phyloP scores from a whole-genome alignment of 129 eudicot genomes.

The Escallonia rubra region DNA sequence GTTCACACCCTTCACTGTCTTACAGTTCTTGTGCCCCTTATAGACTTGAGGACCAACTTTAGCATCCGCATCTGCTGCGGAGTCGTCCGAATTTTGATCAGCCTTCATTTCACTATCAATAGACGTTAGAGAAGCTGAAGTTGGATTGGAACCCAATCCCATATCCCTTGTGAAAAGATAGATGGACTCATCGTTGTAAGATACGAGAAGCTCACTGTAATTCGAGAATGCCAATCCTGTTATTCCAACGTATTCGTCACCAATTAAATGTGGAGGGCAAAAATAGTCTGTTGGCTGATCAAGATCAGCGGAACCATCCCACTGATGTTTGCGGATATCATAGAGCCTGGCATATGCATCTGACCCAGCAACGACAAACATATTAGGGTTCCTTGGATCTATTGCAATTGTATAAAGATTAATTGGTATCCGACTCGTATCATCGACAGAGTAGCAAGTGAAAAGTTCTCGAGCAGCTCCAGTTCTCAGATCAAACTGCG shows the following conservation, averaged over 20 bases:
- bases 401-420: constrained; percentile 60
- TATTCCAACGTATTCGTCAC: constrained; percentile 49
- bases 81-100: constrained; percentile 16
- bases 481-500: constrained; percentile 74
- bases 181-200: constrained; percentile 57
- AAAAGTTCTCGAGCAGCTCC: constrained; percentile 61
- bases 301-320: constrained; percentile 51
- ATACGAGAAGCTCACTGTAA: constrained; percentile 67
- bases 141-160: constrained; percentile 53
- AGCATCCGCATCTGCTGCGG: constrained; percentile 29
- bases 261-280: constrained; percentile 63
- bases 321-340: constrained; percentile 54
- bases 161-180: constrained; percentile 65
- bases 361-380: constrained; percentile 62
- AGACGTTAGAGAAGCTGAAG: constrained; percentile 15
- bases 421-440: constrained; percentile 22
- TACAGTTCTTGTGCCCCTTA: constrained; percentile 60
- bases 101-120: constrained; percentile 25
- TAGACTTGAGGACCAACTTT: constrained; percentile 46
- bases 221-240: constrained; percentile 77
- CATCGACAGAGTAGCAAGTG: constrained; percentile 45
- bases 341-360: constrained; percentile 68
- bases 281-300: constrained; percentile 61
- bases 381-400: constrained; percentile 69
- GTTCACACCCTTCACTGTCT: constrained; percentile 67